Percentiles rank a stretch among this genome's conserved stretches.
Conservation (phyloP, 352 stramenopile genomes). For the Pythium volutum region DNA sequence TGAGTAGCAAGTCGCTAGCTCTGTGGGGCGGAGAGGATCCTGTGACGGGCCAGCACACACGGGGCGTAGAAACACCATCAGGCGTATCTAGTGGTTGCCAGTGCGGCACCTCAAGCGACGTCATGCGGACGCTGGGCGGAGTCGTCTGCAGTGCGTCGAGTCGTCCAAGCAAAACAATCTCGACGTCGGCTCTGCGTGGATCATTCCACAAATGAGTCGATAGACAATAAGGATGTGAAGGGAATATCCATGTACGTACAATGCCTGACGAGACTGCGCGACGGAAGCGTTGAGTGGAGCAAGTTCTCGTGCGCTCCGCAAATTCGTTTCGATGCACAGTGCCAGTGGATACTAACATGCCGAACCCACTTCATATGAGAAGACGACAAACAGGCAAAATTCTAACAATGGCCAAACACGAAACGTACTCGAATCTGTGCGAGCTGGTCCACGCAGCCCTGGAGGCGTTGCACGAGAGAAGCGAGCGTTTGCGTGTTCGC, state of each 20-base stretch:
- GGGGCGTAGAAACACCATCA: background rate
- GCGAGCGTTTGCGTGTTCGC: conserved; percentile 6
- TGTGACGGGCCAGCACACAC: conserved; percentile 28
- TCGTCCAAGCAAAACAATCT: conserved; percentile 12
- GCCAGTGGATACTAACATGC: conserved; percentile 33
- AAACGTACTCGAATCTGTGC: conserved; percentile 24
- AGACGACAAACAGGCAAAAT: too few species aligned
- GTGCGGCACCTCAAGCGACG: conserved; percentile 9
- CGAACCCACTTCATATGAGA: too few species aligned
- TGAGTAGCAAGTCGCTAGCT: conserved; percentile 20
- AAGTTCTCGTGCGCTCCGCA: conserved; percentile 2
- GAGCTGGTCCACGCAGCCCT: conserved; percentile 23
- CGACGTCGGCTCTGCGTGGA: conserved; percentile 13
- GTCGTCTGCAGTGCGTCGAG: background rate
- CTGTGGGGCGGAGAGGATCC: conserved; percentile 9
- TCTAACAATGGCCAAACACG: too few species aligned
- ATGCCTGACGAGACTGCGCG: background rate
- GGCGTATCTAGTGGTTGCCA: background rate
- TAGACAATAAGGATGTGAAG: too few species aligned
- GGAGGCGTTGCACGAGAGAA: conserved; percentile 10
- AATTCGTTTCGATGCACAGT: conserved; percentile 27
- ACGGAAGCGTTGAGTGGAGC: background rate
- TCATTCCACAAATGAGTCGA: background rate
- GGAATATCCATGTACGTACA: conserved; percentile 21
- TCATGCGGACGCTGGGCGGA: background rate